A percentile compares a stretch with the other conserved stretches of the same genome.
phyloP scores from a whole-genome alignment of 345 rosid genomes.

The Sapria himalayana region DNA sequence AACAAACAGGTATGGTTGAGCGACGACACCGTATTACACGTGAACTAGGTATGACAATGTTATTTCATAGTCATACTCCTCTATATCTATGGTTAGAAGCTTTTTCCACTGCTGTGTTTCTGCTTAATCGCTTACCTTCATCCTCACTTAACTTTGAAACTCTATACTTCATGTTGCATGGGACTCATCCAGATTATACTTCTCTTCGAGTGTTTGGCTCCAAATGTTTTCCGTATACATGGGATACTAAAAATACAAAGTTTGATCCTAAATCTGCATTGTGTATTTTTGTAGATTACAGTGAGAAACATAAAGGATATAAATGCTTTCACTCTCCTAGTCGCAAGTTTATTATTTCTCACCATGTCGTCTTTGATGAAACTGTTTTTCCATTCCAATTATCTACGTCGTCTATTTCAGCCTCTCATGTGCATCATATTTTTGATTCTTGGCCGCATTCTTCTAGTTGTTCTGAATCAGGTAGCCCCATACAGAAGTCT shows the following conservation, averaged over 20 bases:
- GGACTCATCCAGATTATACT: background rate
- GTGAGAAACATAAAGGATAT: constrained; percentile 1
- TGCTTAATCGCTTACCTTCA: background rate
- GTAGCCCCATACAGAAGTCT: background rate
- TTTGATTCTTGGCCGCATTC: too few species aligned
- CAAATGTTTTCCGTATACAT: background rate
- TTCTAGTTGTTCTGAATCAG: background rate
- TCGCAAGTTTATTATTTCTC: background rate
- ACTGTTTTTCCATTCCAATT: background rate
- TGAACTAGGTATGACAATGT: constrained; percentile 6
- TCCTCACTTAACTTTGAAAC: background rate
- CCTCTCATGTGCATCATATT: too few species aligned
- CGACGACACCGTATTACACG: background rate
- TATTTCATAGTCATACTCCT: constrained; percentile 2
- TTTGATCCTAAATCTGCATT: background rate
- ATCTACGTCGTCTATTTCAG: too few species aligned
- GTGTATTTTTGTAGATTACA: background rate
- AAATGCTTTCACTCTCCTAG: background rate
- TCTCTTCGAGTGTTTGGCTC: background rate
- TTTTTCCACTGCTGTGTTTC: background rate
- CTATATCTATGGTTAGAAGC: constrained; percentile 1
- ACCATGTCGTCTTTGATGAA: background rate
- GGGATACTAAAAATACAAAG: background rate
- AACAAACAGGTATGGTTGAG: constrained; percentile 6
- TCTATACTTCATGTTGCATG: background rate